A percentile compares a stretch with the other conserved stretches of the same genome.
Conservation (phyloP, 1,139 yeast species). For the Pichia sp. region DNA sequence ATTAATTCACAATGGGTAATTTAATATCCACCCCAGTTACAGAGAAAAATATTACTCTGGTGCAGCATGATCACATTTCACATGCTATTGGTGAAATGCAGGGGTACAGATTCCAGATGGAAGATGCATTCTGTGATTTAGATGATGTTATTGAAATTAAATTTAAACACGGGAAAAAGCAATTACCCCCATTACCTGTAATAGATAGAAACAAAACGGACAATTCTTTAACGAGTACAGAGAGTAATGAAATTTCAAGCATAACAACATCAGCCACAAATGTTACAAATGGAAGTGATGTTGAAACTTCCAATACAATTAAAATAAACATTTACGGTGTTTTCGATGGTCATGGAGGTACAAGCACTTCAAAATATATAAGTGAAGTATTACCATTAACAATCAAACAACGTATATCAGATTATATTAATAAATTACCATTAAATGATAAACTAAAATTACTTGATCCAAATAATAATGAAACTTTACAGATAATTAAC, state of each 20-base stretch:
- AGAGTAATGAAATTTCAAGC: conserved; percentile 1
- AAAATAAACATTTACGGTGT: conserved; percentile 60
- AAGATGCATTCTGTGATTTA: conserved; percentile 60
- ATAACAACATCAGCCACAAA: conserved; percentile 2
- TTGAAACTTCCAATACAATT: conserved; percentile 11
- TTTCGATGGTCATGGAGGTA: conserved; percentile 80
- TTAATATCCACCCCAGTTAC: conserved; percentile 69
- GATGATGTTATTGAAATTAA: conserved; percentile 25
- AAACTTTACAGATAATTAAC: conserved; percentile 21
- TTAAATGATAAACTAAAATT: conserved; percentile 14
- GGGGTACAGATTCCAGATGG: conserved; percentile 72
- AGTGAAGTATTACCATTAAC: conserved; percentile 36
- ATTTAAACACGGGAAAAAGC: not conserved
- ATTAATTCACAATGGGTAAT: conserved; percentile 63
- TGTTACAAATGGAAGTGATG: not conserved
- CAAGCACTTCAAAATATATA: conserved; percentile 50
- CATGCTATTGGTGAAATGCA: conserved; percentile 74
- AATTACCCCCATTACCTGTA: not conserved
- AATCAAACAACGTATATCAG: conserved; percentile 16
- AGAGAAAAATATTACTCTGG: conserved; percentile 47
- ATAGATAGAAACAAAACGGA: conserved; percentile 6
- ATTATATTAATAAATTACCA: conserved; percentile 18
- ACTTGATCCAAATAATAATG: conserved; percentile 11
- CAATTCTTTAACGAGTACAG: not conserved
- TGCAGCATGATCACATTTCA: conserved; percentile 38